phyloP scores from a whole-genome alignment of 805 yeast genomes.

The Diddensiella caesifluorescens region DNA sequence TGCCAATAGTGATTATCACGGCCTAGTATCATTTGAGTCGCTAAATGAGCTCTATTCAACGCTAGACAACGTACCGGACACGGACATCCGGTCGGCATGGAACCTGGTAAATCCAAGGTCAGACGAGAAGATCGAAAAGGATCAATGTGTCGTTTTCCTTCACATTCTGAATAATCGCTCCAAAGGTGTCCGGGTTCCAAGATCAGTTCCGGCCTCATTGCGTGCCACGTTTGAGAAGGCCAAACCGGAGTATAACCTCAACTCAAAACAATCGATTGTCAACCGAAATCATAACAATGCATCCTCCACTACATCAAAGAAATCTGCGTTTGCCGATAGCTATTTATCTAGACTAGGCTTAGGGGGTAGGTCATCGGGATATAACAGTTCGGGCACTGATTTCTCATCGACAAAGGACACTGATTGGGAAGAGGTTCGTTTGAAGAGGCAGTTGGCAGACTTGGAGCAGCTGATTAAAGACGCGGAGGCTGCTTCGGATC shows the following conservation, averaged over 20 bases:
- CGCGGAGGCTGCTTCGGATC: slow-evolving; percentile 46
- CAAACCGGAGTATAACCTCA: slow-evolving; percentile 54
- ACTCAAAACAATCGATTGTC: slow-evolving; percentile 47
- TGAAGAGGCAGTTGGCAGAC: slow-evolving; percentile 71
- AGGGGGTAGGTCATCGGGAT: slow-evolving; percentile 29
- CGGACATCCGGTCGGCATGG: slow-evolving; percentile 90
- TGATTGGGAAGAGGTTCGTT: slow-evolving; percentile 88
- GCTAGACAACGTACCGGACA: slow-evolving; percentile 66
- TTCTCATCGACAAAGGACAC: slow-evolving; percentile 55
- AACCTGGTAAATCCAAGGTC: slow-evolving; percentile 88
- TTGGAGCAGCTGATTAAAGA: slow-evolving; percentile 60
- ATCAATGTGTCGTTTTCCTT: slow-evolving; percentile 81
- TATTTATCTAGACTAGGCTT: slow-evolving; percentile 55
- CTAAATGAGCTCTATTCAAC: slow-evolving; percentile 64
- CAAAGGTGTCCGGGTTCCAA: slow-evolving; percentile 77
- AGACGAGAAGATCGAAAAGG: slow-evolving; percentile 83
- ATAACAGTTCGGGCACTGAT: slow-evolving; percentile 55
- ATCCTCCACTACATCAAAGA: slow-evolving; percentile 18
- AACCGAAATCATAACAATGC: slow-evolving; percentile 18
- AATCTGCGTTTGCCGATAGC: slow-evolving; percentile 37
- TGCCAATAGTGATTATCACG: slow-evolving; percentile 68
- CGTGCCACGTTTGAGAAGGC: slow-evolving; percentile 89
- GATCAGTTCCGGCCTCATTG: slow-evolving; percentile 89
- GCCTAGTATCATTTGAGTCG: slow-evolving; percentile 71
- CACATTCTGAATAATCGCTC: slow-evolving; percentile 90